These are phyloP conservation scores for Saccharomycopsis sp. DNA, from an alignment of 805 yeast genomes.

Conservation along the genomic window DNA sequence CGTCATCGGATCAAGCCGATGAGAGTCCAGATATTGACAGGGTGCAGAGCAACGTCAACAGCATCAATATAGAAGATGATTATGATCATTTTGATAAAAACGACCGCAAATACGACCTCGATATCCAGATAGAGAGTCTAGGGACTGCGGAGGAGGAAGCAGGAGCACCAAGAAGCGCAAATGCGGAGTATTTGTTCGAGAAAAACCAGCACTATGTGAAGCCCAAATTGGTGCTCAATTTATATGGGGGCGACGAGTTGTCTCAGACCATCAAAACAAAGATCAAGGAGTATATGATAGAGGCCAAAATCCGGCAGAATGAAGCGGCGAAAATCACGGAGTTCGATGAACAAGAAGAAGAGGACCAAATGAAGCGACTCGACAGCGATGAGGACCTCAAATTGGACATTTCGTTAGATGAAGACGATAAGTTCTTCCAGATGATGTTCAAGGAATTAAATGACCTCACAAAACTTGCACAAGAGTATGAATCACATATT, in stretches of 20 bases:
- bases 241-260: constrained; percentile 3
- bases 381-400: constrained; percentile 3
- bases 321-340: background rate
- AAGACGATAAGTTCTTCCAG: constrained; percentile 57
- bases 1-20: background rate
- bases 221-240: constrained; percentile 11
- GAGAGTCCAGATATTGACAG: background rate
- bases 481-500: constrained; percentile 38
- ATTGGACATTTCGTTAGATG: constrained; percentile 35
- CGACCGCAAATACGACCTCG: background rate
- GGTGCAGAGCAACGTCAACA: background rate
- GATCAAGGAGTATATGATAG: constrained; percentile 1
- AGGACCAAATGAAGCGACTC: background rate
- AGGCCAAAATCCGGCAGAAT: background rate
- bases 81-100: constrained; percentile 1
- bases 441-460: constrained; percentile 50
- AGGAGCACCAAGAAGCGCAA: background rate
- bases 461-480: constrained; percentile 32
- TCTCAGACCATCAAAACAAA: constrained; percentile 3
- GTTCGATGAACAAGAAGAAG: background rate
- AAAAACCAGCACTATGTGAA: constrained; percentile 10
- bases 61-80: background rate
- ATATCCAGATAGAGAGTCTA: background rate
- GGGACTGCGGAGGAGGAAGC: background rate
- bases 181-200: constrained; percentile 13